A percentile compares a stretch with the other conserved stretches of the same genome.
Evolutionary conservation across 176 grass and related monocot genomes (phyloP).

Genomic region (Triticum dicoccoides): DNA sequence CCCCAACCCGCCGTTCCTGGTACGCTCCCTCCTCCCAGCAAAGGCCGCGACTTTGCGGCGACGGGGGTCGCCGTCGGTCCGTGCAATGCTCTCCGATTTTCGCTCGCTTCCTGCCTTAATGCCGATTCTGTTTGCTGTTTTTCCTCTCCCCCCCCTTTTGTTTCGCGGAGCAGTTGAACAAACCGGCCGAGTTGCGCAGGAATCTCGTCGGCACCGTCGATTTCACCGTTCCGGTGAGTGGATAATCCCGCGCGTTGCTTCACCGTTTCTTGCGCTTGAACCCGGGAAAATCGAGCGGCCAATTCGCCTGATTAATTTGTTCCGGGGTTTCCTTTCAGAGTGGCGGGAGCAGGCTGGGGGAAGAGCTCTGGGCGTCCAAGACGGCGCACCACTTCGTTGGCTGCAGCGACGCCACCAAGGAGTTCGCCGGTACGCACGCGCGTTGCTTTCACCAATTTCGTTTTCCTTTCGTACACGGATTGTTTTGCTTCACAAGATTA

Average conservation of each 20-base stretch:
- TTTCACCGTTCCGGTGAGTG: slow-evolving; percentile 66
- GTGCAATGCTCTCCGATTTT: slow-evolving; percentile 21
- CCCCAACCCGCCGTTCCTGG: slow-evolving; percentile 39
- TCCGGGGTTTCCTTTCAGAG: slow-evolving; percentile 39
- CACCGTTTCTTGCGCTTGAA: neutral
- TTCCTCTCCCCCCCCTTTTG: neutral
- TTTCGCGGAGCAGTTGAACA: slow-evolving; percentile 64
- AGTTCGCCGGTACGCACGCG: slow-evolving; percentile 60
- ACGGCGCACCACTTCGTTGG: slow-evolving; percentile 58
- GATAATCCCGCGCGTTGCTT: neutral
- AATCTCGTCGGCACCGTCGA: slow-evolving; percentile 52
- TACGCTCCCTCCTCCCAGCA: neutral
- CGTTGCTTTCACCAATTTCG: neutral
- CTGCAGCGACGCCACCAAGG: slow-evolving; percentile 68
- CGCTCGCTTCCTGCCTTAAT: slow-evolving; percentile 18
- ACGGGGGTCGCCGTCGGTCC: neutral
- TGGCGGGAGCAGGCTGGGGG: slow-evolving; percentile 47
- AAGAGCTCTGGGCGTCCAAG: slow-evolving; percentile 69
- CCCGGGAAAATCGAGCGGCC: neutral
- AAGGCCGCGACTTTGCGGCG: slow-evolving; percentile 20
- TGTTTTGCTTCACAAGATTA: neutral
- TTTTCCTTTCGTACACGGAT: slow-evolving; percentile 17
- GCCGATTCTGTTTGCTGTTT: neutral
- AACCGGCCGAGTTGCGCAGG: slow-evolving; percentile 46
- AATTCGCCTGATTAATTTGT: slow-evolving; percentile 16